Percentiles rank a stretch among this genome's conserved stretches.
These are phyloP conservation scores for Acacia confusa DNA, from an alignment of 306 rosid species.

Conservation along the genomic window DNA sequence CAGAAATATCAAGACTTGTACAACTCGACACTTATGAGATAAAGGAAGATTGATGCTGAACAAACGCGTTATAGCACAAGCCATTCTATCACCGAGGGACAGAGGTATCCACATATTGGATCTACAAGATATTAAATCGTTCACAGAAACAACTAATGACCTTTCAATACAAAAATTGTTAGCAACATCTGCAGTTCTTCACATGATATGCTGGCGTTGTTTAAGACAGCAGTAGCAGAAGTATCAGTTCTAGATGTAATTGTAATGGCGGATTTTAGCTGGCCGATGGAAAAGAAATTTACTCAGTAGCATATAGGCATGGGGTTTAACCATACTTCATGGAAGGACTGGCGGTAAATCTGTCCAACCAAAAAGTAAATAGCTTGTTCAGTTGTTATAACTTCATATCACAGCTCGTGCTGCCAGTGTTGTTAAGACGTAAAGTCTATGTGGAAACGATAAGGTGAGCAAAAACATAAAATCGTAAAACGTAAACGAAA, in stretches of 20 bases:
- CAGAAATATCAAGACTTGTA: too few species aligned
- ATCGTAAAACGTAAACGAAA: too few species aligned
- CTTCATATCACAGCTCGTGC: neutral
- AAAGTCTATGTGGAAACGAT: too few species aligned
- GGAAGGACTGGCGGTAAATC: constrained; percentile 28
- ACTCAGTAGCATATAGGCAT: neutral
- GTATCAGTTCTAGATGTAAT: neutral
- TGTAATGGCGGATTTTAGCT: constrained; percentile 20
- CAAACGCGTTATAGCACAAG: constrained; percentile 36
- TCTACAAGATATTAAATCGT: constrained; percentile 38
- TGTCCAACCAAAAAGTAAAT: constrained; percentile 27
- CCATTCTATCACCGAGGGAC: constrained; percentile 32
- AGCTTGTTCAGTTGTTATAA: neutral
- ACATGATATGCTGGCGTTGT: constrained; percentile 16
- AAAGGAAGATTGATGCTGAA: constrained; percentile 1
- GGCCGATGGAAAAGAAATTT: constrained; percentile 31
- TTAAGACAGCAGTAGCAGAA: neutral
- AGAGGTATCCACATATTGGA: constrained; percentile 28
- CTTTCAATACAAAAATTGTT: constrained; percentile 3
- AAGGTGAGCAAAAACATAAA: too few species aligned
- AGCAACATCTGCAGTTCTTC: constrained; percentile 29
- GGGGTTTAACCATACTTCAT: constrained; percentile 21
- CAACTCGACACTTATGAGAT: neutral
- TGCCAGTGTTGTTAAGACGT: too few species aligned
- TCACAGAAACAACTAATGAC: constrained; percentile 24